Evolutionary conservation across 2,329 filamentous ascomycete species (phyloP), one percentile per base, ranked within the genome.

Genomic region (Penicillium thymicola): DNA sequence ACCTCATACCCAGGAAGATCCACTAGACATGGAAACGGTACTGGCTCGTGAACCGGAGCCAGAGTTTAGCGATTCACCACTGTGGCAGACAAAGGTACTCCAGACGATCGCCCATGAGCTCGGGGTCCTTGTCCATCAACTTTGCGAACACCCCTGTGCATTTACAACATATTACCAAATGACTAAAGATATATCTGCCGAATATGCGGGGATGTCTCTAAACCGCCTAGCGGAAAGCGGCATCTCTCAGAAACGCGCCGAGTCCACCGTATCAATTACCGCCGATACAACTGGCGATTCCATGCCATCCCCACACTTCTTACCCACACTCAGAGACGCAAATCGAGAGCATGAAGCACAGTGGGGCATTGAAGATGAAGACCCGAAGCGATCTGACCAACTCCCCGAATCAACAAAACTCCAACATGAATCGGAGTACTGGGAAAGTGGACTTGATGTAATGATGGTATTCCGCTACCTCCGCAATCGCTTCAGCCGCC

Each of bases 381-480:
- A 81, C 13, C 55, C 67, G 27, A 57, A 65, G 6, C 38, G 52
- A 16, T 44, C 51, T 1, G 64, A 66, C 16, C 55, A 74, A 40
- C 43, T 76, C 16, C 71, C 75, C 9, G 72, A 78, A 48, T 69
- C 72, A 7, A 59, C 71, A 23, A 74, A 74, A 9, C 60, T 79
- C 34, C 77, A 90, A 65, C 72, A 75, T 45, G 83, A 86, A 57
- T 78, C 78, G 23, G 89, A 94, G 36, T 94, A 96, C 69, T 99
- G 94, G 94, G 92, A 97, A 75, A 87, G 88, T 58, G 90, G 96
- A 52, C 82, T 97, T 5, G 92, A 97, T 68, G 85, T 97, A 62
- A 89, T 89, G 70, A 89, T 96, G 72, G 89, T 97, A 34, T 97
- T 97, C 78, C 86, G 87, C 47, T 97, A 94, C 70, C 81, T 96